Conservation (phyloP, 2,329 filamentous ascomycete genomes). For the Cyphellophora europaea region DNA sequence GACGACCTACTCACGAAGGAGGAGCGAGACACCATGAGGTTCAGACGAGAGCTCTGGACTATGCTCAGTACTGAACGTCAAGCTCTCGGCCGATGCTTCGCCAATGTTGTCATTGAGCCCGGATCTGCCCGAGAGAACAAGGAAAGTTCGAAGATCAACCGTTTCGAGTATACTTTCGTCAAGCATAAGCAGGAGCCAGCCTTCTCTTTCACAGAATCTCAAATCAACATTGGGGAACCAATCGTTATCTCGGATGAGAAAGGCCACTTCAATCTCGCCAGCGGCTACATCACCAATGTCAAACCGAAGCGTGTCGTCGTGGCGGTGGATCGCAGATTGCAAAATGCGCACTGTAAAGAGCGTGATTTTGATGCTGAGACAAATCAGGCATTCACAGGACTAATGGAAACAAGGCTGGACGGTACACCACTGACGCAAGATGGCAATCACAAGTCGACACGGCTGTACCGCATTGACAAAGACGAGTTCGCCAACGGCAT, state of each 20-base stretch:
- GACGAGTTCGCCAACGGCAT: slow-evolving; percentile 98
- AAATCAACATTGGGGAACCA: slow-evolving; percentile 77
- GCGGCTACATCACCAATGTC: slow-evolving; percentile 78
- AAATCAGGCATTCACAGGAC: slow-evolving; percentile 82
- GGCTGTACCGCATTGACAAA: slow-evolving; percentile 79
- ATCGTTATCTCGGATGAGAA: slow-evolving; percentile 94
- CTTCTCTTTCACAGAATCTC: slow-evolving; percentile 86
- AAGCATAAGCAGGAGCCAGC: slow-evolving; percentile 53
- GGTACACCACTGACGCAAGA: slow-evolving; percentile 2
- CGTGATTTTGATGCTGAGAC: slow-evolving; percentile 63
- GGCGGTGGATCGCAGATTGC: slow-evolving; percentile 79
- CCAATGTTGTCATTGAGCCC: slow-evolving; percentile 73
- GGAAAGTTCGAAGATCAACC: slow-evolving; percentile 74
- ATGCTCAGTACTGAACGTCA: slow-evolving; percentile 87
- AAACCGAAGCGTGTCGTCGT: slow-evolving; percentile 70
- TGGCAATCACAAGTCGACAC: slow-evolving; percentile 26
- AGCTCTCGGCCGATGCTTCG: slow-evolving; percentile 79
- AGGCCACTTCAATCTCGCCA: slow-evolving; percentile 88
- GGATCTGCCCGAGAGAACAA: slow-evolving; percentile 62
- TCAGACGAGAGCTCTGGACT: slow-evolving; percentile 87
- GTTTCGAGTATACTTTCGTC: slow-evolving; percentile 75
- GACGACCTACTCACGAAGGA: slow-evolving; percentile 88
- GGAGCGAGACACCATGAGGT: slow-evolving; percentile 80
- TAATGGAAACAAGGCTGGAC: slow-evolving; percentile 56
- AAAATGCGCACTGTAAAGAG: slow-evolving; percentile 70